Evolutionary conservation across 257 asterid species (phyloP).

Genomic region (Solanum etuberosum): DNA sequence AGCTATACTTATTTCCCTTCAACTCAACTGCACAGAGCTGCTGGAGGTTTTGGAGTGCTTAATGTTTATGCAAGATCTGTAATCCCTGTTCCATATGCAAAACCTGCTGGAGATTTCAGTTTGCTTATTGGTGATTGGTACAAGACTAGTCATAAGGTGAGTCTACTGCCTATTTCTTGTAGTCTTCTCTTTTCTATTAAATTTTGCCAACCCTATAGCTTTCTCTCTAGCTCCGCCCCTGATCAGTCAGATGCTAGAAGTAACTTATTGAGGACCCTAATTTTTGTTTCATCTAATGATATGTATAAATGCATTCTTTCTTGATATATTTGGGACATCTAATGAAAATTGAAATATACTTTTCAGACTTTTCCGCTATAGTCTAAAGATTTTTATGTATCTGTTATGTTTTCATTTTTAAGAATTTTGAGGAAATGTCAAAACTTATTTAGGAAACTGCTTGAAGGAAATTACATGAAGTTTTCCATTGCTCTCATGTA

Average conservation of each 20-base stretch:
- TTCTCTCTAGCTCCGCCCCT: neutral
- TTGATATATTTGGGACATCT: neutral
- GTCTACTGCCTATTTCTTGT: neutral
- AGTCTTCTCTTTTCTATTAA: neutral
- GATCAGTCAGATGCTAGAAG: neutral
- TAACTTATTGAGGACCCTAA: neutral
- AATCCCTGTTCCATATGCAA: constrained; percentile 61
- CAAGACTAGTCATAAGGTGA: constrained; percentile 44
- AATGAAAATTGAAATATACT: neutral
- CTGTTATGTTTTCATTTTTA: neutral
- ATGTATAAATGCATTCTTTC: neutral
- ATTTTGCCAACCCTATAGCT: neutral
- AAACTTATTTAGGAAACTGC: neutral
- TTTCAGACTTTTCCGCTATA: neutral
- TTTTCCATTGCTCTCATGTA: neutral
- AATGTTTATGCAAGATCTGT: constrained; percentile 62
- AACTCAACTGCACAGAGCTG: constrained; percentile 65
- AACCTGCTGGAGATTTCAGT: constrained; percentile 59
- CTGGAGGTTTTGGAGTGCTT: constrained; percentile 66
- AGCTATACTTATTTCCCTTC: constrained; percentile 77
- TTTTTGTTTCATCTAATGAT: neutral
- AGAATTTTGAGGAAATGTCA: neutral
- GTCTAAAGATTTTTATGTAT: neutral
- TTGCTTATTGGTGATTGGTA: constrained; percentile 73
- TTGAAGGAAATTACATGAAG: neutral